Percentiles rank a stretch among this genome's conserved stretches.
phyloP scores from a whole-genome alignment of 1,139 yeast genomes.

The Yarrowia galli region DNA sequence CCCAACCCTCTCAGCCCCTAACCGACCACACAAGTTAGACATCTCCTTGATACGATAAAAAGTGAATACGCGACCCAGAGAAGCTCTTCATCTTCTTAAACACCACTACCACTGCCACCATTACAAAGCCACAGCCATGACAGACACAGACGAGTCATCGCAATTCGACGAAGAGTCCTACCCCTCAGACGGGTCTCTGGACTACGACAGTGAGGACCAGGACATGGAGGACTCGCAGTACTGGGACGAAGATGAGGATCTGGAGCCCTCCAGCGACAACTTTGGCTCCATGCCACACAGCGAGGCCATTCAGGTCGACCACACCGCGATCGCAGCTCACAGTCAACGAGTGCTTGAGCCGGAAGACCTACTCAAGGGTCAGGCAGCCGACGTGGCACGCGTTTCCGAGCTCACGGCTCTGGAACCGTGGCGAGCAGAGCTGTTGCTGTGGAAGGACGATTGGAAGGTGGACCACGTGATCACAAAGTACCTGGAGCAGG shows the following conservation, averaged over 20 bases:
- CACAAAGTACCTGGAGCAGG: slow-evolving; percentile 25
- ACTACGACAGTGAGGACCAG: slow-evolving; percentile 31
- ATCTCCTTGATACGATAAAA: too few relatives aligned
- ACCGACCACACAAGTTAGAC: background rate
- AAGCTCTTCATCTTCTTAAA: background rate
- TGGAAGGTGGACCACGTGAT: slow-evolving; percentile 38
- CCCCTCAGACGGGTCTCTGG: slow-evolving; percentile 9
- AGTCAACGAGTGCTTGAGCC: slow-evolving; percentile 17
- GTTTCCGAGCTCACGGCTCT: slow-evolving; percentile 31
- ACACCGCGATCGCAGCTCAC: background rate
- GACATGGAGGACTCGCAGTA: slow-evolving; percentile 25
- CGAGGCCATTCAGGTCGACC: slow-evolving; percentile 20
- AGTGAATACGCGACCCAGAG: background rate
- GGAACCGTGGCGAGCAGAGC: slow-evolving; percentile 25
- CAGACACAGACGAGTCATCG: slow-evolving; percentile 31
- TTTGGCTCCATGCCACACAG: slow-evolving; percentile 2
- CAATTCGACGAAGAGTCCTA: slow-evolving; percentile 28
- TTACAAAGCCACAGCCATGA: background rate
- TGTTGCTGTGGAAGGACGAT: slow-evolving; percentile 37
- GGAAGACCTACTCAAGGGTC: slow-evolving; percentile 5
- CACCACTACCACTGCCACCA: background rate
- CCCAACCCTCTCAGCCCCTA: slow-evolving; percentile 24
- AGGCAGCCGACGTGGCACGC: background rate
- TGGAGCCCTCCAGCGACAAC: slow-evolving; percentile 6
- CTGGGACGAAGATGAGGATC: slow-evolving; percentile 27